Base-by-base conservation (phyloP, 768 basidiomycete species). In the Mrakia frigida region DNA sequence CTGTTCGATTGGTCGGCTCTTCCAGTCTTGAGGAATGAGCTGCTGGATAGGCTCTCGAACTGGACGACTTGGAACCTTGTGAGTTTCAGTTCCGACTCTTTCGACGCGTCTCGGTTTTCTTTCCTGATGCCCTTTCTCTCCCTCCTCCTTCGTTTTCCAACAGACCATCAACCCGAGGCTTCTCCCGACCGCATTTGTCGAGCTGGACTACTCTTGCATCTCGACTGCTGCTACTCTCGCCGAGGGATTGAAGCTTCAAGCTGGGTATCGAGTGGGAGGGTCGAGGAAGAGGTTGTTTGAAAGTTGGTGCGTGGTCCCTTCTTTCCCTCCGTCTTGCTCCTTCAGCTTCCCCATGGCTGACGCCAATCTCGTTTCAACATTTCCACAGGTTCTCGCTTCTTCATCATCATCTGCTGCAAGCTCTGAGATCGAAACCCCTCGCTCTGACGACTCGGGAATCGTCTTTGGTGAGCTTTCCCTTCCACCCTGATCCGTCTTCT, bases 41-140 rank as follows among this genome's bases (percentile, higher is more conserved):
- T 68, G 39, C 37, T 68, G 13, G 65, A 68, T 14, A 35, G 65
- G 65, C 39, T 68, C 23, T 39, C 35, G 4, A 68, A 68, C 23
- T 68, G 65, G 65, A 68, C 65, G 39, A 68, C 65, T 5, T 68
- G 25, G 25, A 68, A 68, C 25, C 65, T 68, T 18, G 65, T 68
- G 65, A 35, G 65, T 39, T n/a, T n/a, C 65, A 3, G 4, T 4
- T 6, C 3, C 37, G 11, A 14, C 7, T 5, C 1, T 2, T 13
- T 25, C 65, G 11, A 37, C 65, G 10, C 39, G 65, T 39, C 31
- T 21, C 63, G 6, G 1, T 0, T 3, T 0, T 6, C 9, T 4
- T 5, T 46, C 31, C 33, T 70, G 46, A 46, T 41, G 35, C 16
- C 41, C 9, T 41, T 35, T 28, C 25, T 50, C 31, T 70, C 35